phyloP scores from a whole-genome alignment of 257 asterid genomes.

The Cruciata laevipes region DNA sequence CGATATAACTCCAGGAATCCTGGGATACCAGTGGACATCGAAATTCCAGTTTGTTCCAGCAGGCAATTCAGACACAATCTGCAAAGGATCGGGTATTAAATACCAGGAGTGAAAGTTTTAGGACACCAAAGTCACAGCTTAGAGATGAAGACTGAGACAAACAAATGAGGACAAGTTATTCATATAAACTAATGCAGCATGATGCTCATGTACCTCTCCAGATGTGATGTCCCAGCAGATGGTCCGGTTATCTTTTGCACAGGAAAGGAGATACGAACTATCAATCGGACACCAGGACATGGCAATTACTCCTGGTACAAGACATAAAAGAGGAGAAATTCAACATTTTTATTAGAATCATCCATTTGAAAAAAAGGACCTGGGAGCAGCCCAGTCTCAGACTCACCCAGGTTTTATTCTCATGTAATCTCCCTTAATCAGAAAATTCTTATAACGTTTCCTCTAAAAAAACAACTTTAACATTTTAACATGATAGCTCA shows the following conservation, averaged over 20 bases:
- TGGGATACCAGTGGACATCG: constrained; percentile 91
- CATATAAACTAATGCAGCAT: background rate
- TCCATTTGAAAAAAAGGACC: background rate
- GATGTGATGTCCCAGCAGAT: constrained; percentile 89
- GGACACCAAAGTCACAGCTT: background rate
- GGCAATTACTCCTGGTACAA: constrained; percentile 78
- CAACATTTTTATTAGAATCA: background rate
- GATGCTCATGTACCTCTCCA: constrained; percentile 59
- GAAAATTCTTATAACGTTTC: too few species aligned
- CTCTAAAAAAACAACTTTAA: too few species aligned
- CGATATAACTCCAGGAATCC: constrained; percentile 88
- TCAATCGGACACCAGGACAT: constrained; percentile 99
- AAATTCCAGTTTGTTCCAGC: constrained; percentile 97
- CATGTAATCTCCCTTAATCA: background rate
- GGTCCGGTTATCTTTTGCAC: constrained; percentile 98
- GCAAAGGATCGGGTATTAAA: constrained; percentile 18
- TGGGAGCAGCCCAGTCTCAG: background rate
- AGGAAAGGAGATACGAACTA: constrained; percentile 89
- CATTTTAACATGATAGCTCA: too few species aligned
- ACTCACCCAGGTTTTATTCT: background rate
- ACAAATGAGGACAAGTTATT: background rate
- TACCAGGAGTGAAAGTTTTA: background rate
- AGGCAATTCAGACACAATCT: constrained; percentile 95
- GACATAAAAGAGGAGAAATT: constrained; percentile 7
- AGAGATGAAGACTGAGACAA: constrained; percentile 1